Conservation (phyloP, 116 monocot genomes). For the Zostera marina region DNA sequence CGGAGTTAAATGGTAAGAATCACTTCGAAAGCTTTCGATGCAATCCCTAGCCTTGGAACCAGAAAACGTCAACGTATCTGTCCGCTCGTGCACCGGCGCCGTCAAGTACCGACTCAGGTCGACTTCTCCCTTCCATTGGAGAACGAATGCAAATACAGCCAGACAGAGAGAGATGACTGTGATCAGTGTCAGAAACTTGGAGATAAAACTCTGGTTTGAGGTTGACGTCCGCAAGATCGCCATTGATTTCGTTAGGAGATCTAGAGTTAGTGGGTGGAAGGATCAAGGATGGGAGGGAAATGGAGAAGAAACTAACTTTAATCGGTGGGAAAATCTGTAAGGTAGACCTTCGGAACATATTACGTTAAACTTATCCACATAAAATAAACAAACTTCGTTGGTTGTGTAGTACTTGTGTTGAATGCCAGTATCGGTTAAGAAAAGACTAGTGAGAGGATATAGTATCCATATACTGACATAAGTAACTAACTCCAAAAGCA, state of each 20-base stretch:
- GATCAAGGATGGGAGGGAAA: not conserved
- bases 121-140: slow-evolving; percentile 76
- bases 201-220: slow-evolving; percentile 5
- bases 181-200: slow-evolving; percentile 44
- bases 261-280: not conserved
- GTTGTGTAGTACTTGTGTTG: no score
- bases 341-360: not conserved
- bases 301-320: not conserved
- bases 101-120: slow-evolving; percentile 41
- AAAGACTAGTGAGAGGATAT: no score
- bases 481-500: no score
- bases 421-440: no score
- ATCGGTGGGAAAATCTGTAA: not conserved
- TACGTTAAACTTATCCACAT: no score
- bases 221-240: slow-evolving; percentile 3
- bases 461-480: no score
- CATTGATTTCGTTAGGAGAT: not conserved
- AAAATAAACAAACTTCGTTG: no score
- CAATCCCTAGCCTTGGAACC: slow-evolving; percentile 28
- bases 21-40: slow-evolving; percentile 23
- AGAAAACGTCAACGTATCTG: not conserved
- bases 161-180: slow-evolving; percentile 49
- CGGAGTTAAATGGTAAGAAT: slow-evolving; percentile 39
- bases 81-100: slow-evolving; percentile 24
- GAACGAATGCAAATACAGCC: slow-evolving; percentile 54